A percentile compares a stretch with the other conserved stretches of the same genome.
Evolutionary conservation across 768 basidiomycete species (phyloP).

Genomic region (Podaxis sp.): DNA sequence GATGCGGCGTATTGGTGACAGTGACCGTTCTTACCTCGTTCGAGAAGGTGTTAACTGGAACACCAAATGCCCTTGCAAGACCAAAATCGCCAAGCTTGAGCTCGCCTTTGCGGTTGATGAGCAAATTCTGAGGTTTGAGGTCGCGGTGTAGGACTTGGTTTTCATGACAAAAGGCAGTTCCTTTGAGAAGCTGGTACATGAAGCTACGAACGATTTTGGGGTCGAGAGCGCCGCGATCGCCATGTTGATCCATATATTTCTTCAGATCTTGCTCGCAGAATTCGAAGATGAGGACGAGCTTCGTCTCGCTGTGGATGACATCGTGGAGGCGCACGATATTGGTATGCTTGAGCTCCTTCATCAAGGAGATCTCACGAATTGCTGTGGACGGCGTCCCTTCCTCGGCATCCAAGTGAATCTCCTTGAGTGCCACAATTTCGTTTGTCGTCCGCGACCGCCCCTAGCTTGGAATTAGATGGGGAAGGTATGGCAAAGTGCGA

Average conservation of each 20-base stretch:
- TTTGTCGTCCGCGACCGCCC: slow-evolving; percentile 97
- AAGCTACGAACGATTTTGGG: slow-evolving; percentile 91
- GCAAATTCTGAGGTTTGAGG: slow-evolving; percentile 96
- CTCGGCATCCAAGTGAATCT: slow-evolving; percentile 98
- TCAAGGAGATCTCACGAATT: slow-evolving; percentile 97
- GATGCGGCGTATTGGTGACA: background rate
- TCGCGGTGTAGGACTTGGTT: slow-evolving; percentile 98
- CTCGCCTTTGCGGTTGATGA: slow-evolving; percentile 97
- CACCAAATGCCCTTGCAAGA: slow-evolving; percentile 94
- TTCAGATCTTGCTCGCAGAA: slow-evolving; percentile 98
- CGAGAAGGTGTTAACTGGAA: slow-evolving; percentile 98
- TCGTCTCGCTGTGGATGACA: slow-evolving; percentile 98
- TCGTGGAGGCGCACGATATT: slow-evolving; percentile 98
- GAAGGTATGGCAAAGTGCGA: background rate
- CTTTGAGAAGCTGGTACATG: slow-evolving; percentile 96
- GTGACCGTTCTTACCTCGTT: slow-evolving; percentile 66
- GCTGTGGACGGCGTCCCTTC: slow-evolving; percentile 99
- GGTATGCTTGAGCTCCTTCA: slow-evolving; percentile 99
- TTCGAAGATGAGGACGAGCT: slow-evolving; percentile 97
- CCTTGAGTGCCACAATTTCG: slow-evolving; percentile 97
- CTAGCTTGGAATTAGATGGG: slow-evolving; percentile 34
- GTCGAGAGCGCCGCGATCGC: slow-evolving; percentile 93
- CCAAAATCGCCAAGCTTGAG: slow-evolving; percentile 98
- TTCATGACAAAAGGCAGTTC: slow-evolving; percentile 98
- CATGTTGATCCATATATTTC: slow-evolving; percentile 98